phyloP scores from a whole-genome alignment of 176 grass and related monocot genomes.

The Dactylis glomerata region DNA sequence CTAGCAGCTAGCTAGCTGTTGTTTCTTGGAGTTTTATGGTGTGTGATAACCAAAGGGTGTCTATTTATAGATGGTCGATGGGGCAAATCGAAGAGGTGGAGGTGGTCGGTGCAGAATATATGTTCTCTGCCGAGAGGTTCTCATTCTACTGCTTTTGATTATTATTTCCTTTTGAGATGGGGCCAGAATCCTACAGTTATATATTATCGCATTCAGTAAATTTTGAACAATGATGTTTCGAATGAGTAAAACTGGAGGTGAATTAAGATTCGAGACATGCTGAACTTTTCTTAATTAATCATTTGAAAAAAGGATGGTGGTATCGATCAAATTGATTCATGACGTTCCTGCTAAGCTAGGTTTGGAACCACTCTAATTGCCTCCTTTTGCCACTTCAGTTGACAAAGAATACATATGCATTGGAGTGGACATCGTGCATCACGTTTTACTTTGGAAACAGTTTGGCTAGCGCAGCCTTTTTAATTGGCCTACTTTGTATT shows the following conservation, averaged over 20 bases:
- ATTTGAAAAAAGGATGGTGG: background rate
- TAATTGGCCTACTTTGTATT: background rate
- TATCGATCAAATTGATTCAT: background rate
- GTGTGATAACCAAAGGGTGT: background rate
- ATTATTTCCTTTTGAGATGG: background rate
- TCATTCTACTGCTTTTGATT: background rate
- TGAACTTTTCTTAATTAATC: background rate
- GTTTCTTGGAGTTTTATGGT: background rate
- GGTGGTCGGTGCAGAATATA: background rate
- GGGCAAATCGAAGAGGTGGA: background rate
- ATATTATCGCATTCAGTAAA: background rate
- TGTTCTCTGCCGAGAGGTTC: background rate
- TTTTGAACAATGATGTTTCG: background rate
- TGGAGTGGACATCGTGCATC: background rate
- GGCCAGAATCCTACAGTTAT: background rate
- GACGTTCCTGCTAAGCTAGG: background rate
- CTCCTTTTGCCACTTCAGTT: background rate
- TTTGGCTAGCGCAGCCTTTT: background rate
- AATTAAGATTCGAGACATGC: background rate
- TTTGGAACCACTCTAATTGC: slow-evolving; percentile 3
- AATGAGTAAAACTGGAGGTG: background rate
- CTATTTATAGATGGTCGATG: slow-evolving; percentile 21
- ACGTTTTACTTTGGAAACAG: slow-evolving; percentile 3
- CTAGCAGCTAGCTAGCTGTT: too few relatives aligned
- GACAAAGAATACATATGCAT: slow-evolving; percentile 18